A percentile compares a stretch with the other conserved stretches of the same genome.
These are phyloP conservation scores for Calonectria crousiana DNA, from an alignment of 2,329 filamentous ascomycete species.

Conservation along the genomic window DNA sequence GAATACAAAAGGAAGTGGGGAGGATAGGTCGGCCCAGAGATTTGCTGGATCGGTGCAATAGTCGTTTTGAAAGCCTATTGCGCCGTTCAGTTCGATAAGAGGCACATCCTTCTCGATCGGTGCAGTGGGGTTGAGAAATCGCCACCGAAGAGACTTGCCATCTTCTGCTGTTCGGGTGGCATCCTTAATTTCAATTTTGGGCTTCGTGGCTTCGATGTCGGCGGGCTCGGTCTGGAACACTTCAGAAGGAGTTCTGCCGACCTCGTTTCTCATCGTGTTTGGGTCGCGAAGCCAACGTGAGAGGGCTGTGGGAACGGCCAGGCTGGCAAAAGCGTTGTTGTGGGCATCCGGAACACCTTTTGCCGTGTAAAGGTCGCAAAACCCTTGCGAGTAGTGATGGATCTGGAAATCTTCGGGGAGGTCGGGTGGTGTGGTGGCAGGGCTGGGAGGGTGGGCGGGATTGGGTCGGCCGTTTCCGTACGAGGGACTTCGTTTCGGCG, in stretches of 20 bases:
- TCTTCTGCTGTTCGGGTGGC: conserved; percentile 50
- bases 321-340: conserved; percentile 82
- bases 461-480: conserved; percentile 73
- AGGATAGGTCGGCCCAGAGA: conserved; percentile 75
- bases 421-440: conserved; percentile 80
- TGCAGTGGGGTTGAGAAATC: conserved; percentile 67
- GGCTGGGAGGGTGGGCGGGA: conserved; percentile 75
- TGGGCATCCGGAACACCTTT: conserved; percentile 69
- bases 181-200: conserved; percentile 64
- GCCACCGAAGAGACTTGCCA: conserved; percentile 71
- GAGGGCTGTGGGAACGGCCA: conserved; percentile 80
- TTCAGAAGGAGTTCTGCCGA: conserved; percentile 73
- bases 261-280: conserved; percentile 74
- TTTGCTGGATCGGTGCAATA: conserved; percentile 77
- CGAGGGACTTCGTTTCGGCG: conserved; percentile 73
- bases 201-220: conserved; percentile 57
- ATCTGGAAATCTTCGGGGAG: conserved; percentile 72
- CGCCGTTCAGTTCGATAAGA: conserved; percentile 80
- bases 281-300: conserved; percentile 84
- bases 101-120: conserved; percentile 69
- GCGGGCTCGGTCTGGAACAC: conserved; percentile 72
- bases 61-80: conserved; percentile 79
- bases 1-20: conserved; percentile 80
- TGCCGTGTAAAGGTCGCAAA: conserved; percentile 79
- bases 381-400: conserved; percentile 80